These are phyloP conservation scores for Salix arbutifolia DNA, from an alignment of 345 rosid genomes.

Conservation along the genomic window DNA sequence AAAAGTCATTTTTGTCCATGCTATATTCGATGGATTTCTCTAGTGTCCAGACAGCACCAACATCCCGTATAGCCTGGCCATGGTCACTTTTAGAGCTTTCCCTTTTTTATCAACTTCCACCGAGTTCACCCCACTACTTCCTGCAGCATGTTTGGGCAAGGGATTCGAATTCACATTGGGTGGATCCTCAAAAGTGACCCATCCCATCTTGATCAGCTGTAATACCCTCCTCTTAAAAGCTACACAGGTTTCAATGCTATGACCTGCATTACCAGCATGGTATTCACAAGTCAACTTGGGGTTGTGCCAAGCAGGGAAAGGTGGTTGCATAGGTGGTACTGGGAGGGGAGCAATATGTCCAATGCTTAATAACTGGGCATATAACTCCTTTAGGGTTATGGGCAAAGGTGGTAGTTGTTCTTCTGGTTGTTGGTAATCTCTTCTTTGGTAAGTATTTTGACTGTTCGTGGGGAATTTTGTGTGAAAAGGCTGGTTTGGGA, in stretches of 20 bases:
- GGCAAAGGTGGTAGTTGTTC: neutral
- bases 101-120: too few relatives aligned
- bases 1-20: neutral
- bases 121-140: too few relatives aligned
- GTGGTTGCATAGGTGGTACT: rapidly evolving
- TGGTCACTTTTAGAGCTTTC: neutral
- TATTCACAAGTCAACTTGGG: neutral
- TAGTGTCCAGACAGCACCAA: neutral
- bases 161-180: too few relatives aligned
- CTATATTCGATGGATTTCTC: rapidly evolving
- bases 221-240: too few relatives aligned
- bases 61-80: neutral
- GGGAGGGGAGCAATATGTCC: neutral
- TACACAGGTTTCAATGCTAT: neutral
- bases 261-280: neutral
- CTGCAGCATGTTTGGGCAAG: too few relatives aligned
- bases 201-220: too few relatives aligned
- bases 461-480: neutral
- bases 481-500: neutral
- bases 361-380: neutral
- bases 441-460: neutral
- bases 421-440: neutral
- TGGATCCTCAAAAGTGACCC: neutral
- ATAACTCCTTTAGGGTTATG: neutral
- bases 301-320: neutral